Base-by-base conservation (phyloP, 371 early-diverging fungal genomes). In the Rhizopus microsporus region DNA sequence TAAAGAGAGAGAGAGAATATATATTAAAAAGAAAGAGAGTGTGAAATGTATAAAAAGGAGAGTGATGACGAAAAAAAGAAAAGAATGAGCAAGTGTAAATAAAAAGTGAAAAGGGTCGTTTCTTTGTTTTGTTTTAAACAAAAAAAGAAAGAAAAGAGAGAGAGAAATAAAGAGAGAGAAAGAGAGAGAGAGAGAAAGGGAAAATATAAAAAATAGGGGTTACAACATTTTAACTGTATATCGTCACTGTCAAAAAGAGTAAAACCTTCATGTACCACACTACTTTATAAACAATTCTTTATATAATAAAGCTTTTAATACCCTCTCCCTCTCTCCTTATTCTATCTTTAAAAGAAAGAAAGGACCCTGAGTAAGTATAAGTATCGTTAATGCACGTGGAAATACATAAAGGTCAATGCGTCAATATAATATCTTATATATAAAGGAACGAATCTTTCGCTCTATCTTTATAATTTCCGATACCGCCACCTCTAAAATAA, bases 241-340 rank as follows among this genome's bases (percentile, higher is more conserved):
- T 46, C 46, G 46, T 46, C 46, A 46, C 46, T 46, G 46, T 46
- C 46, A 46, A 46, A 45, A 45, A 23, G 29, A 45, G 29, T 23
- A 45, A 45, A 45, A 45, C 23, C 23, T 23, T 23, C 23, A 23
- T 23, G 23, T 23, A 23, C 23, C 23, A 23, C 23, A 23, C 23
- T 23, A 23, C 23, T 23, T 23, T 23, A 23, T 23, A 23, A 23
- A 23, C 23, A 23, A 23, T 23, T 23, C 23, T 23, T 23, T 23
- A 23, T 23, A 23, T 23, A 23, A 23, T 23, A 23, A 2, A 2
- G 2, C 23, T 2, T 23, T 23, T 23, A 23, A 23, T 23, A 23
- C 23, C 2, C 2, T 23, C 23, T 23, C 23, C 2, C 23, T 23
- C 0, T 23, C 23, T 23, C 23, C 23, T 23, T 23, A 23, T 23